Conservation (phyloP, 2,329 filamentous ascomycete species). For the Scedosporium apiospermum region DNA sequence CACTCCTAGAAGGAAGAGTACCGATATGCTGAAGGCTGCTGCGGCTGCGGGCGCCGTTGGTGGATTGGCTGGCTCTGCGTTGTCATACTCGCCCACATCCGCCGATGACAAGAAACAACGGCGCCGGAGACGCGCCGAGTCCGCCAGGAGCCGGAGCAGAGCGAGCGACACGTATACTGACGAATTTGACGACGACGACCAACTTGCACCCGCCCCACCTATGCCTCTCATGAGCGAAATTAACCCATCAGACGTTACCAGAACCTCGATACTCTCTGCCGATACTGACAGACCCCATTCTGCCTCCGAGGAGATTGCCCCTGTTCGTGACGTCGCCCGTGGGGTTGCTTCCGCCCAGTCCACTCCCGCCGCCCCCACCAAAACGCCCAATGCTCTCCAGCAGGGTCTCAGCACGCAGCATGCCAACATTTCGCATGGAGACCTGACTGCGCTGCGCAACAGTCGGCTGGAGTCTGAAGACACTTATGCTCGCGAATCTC, state of each 20-base stretch:
- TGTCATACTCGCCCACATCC: slow-evolving; percentile 14
- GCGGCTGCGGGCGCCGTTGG: slow-evolving; percentile 34
- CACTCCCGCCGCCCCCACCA: slow-evolving; percentile 55
- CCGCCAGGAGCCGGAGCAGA: slow-evolving; percentile 32
- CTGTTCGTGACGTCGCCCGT: slow-evolving; percentile 54
- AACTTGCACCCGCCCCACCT: slow-evolving; percentile 52
- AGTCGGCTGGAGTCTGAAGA: slow-evolving; percentile 17
- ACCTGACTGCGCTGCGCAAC: slow-evolving; percentile 44
- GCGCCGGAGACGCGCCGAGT: slow-evolving; percentile 42
- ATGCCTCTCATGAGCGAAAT: slow-evolving; percentile 86
- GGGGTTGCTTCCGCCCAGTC: slow-evolving; percentile 51
- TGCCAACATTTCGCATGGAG: slow-evolving; percentile 50
- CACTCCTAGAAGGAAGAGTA: slow-evolving; percentile 33
- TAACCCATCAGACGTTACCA: slow-evolving; percentile 76
- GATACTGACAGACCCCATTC: slow-evolving; percentile 66
- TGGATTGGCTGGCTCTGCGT: slow-evolving; percentile 17
- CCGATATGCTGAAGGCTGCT: slow-evolving; percentile 33
- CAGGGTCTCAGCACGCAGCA: slow-evolving; percentile 61
- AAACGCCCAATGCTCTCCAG: slow-evolving; percentile 42
- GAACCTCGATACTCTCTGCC: slow-evolving; percentile 77
- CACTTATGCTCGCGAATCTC: not conserved
- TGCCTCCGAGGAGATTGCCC: slow-evolving; percentile 51
- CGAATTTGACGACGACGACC: slow-evolving; percentile 44
- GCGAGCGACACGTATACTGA: slow-evolving; percentile 36
- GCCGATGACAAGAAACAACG: slow-evolving; percentile 17